Evolutionary conservation across 768 basidiomycete species (phyloP).

Genomic region (Boletus subparvulus): DNA sequence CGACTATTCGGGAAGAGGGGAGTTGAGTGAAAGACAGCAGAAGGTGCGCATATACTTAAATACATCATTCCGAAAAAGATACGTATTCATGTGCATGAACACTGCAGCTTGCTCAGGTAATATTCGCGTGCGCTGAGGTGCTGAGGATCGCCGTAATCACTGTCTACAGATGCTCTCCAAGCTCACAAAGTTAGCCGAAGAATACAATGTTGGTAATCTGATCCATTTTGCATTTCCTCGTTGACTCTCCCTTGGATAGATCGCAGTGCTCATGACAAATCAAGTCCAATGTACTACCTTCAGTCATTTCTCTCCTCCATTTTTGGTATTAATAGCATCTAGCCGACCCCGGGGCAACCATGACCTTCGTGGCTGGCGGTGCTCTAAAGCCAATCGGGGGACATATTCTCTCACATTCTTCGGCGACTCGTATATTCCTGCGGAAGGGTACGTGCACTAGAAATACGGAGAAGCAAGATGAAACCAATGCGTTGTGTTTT

Average conservation of each 20-base stretch:
- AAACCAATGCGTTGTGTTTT: neutral
- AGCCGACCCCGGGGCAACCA: constrained; percentile 94
- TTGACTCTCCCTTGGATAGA: constrained; percentile 40
- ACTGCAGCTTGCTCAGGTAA: constrained; percentile 79
- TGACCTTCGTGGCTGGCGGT: constrained; percentile 93
- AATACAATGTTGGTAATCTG: constrained; percentile 64
- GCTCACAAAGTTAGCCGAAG: constrained; percentile 87
- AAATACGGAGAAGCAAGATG: neutral
- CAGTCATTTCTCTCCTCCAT: neutral
- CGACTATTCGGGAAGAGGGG: constrained; percentile 91
- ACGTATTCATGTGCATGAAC: constrained; percentile 12
- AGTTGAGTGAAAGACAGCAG: constrained; percentile 91
- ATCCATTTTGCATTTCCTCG: neutral
- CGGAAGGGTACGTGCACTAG: constrained; percentile 63
- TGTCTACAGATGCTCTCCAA: constrained; percentile 79
- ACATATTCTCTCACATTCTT: constrained; percentile 84
- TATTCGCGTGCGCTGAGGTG: neutral
- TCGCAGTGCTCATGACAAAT: constrained; percentile 86
- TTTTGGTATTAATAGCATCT: constrained; percentile 13
- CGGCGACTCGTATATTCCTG: constrained; percentile 83
- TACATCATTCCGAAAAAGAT: neutral
- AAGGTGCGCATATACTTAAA: constrained; percentile 47
- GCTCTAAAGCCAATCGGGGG: constrained; percentile 90
- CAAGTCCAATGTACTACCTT: constrained; percentile 75
- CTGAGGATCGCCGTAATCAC: neutral